phyloP scores from a whole-genome alignment of 768 basidiomycete genomes.

The Lentinula edodes region DNA sequence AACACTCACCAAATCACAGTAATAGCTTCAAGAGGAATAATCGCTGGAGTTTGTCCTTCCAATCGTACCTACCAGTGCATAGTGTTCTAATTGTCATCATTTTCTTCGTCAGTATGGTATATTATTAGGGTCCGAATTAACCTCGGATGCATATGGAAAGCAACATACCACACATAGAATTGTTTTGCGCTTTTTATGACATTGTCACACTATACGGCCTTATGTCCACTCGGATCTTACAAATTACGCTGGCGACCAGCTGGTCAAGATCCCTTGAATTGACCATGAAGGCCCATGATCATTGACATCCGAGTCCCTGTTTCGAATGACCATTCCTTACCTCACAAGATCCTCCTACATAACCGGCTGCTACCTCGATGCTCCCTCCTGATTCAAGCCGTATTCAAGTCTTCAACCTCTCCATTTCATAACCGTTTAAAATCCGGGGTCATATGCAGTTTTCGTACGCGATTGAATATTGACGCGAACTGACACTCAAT shows the following conservation, averaged over 20 bases:
- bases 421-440: not conserved
- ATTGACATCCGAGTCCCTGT: not conserved
- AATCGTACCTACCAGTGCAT: no score
- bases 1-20: no score
- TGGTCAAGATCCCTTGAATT: not conserved
- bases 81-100: not conserved
- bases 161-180: not conserved
- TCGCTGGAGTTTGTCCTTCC: no score
- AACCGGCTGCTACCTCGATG: no score
- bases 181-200: not conserved
- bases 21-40: no score
- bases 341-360: not conserved
- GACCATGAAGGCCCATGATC: not conserved
- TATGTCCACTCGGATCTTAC: not conserved
- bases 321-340: not conserved
- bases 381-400: no score
- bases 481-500: no score
- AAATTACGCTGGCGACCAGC: not conserved
- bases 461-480: not conserved
- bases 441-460: not conserved
- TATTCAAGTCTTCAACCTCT: not conserved
- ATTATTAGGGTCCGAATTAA: not conserved
- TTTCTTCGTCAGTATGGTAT: not conserved
- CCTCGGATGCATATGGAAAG: not conserved
- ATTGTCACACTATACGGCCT: not conserved